Base-by-base conservation (phyloP, 805 yeast species). In the Candida hungchunana region DNA sequence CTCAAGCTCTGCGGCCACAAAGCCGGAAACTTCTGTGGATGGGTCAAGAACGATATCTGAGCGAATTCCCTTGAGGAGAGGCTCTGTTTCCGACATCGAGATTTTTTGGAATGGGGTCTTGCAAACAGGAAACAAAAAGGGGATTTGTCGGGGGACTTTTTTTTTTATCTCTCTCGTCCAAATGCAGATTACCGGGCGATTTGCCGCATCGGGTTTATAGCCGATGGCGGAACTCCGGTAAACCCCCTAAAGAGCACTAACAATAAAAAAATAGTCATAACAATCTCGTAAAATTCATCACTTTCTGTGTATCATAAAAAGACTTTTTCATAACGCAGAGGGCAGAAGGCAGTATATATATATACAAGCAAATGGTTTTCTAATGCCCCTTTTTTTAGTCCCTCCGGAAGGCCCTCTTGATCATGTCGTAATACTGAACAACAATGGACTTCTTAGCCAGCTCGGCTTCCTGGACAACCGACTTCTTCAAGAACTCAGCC, bases 401-500 rank as follows among this genome's bases (percentile, higher is more conserved):
- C 27, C 43, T 37, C 30, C 27, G 51, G 37, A 53, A 51, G 12
- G 55, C 57, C 6, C 35, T 34, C 29, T 50, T 53, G 23, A 53
- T 43, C 32, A 35, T 38, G 25, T 50, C 58, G 28, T 51, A 51
- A 35, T 47, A 47, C 12, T 48, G 35, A 9, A 27, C 26, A 12
- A 53, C 15, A 5, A 53, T 39, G 16, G 56, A 51, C 15, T 34
- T 42, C 39, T 48, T 47, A 7, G 47, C 52, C 13, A 16, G 15
- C 15, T 43, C 50, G 13, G 65, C 64, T 36, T 60, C 63, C 9
- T 35, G 29, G 2, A 32, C 25, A n/a, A 47, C 26, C 4, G 57
- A 77, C 25, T 52, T 46, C 36, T 65, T 67, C 26, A 82, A 63
- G 6, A 27, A 29, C 6, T 36, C 40, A 11, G 41, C 35, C 15